phyloP scores from a whole-genome alignment of 768 basidiomycete genomes.

The Rhizopogon vinicolor region DNA sequence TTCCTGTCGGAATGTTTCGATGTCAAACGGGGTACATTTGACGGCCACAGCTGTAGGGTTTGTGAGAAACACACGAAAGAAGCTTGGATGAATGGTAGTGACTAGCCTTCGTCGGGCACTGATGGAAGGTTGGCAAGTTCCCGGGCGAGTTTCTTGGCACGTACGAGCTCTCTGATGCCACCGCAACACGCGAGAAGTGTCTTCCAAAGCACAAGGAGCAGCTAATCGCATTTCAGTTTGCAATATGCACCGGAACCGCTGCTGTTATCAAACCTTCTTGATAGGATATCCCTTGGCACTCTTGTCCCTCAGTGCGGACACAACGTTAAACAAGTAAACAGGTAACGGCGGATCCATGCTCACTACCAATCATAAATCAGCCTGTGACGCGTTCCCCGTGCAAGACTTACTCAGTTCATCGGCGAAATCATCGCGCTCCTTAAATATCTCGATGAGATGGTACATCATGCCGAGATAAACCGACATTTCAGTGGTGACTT shows the following conservation, averaged over 20 bases:
- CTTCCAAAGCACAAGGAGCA: slow-evolving; percentile 94
- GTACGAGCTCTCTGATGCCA: slow-evolving; percentile 79
- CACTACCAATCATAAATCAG: slow-evolving; percentile 53
- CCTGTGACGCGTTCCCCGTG: not conserved
- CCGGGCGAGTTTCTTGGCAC: slow-evolving; percentile 80
- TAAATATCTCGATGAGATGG: slow-evolving; percentile 90
- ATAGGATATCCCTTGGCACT: slow-evolving; percentile 94
- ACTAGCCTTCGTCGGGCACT: slow-evolving; percentile 43
- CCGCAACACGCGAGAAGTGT: slow-evolving; percentile 88
- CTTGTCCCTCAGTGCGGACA: slow-evolving; percentile 89
- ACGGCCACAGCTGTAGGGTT: slow-evolving; percentile 51
- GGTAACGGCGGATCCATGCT: slow-evolving; percentile 92
- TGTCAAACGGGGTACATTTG: slow-evolving; percentile 89
- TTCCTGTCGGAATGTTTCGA: slow-evolving; percentile 85
- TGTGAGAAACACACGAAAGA: slow-evolving; percentile 1
- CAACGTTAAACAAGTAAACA: slow-evolving; percentile 84
- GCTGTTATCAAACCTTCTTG: slow-evolving; percentile 66
- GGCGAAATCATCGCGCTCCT: slow-evolving; percentile 90
- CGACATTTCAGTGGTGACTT: slow-evolving; percentile 87
- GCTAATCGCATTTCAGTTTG: slow-evolving; percentile 37
- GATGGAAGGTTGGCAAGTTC: slow-evolving; percentile 76
- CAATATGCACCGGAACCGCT: not conserved
- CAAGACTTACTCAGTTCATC: slow-evolving; percentile 85
- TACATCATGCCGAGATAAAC: slow-evolving; percentile 95
- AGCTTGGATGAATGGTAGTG: slow-evolving; percentile 4